Evolutionary conservation across 352 stramenopile genomes (phyloP).

Genomic region (Phytophthora fragariae): DNA sequence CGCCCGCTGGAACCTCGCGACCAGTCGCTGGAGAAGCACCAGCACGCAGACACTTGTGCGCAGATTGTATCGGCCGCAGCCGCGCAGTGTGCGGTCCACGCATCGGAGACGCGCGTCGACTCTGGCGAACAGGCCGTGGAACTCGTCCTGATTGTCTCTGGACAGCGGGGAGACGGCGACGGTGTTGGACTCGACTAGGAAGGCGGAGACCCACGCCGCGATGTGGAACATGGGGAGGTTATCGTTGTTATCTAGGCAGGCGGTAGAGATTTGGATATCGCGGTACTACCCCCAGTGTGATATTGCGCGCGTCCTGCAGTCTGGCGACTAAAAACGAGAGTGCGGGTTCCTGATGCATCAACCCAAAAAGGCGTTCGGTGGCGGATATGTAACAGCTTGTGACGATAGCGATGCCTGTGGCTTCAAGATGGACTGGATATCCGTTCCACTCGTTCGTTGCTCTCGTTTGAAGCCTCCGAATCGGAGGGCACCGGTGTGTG

Average conservation of each 20-base stretch:
- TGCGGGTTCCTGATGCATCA: no score
- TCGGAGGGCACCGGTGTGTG: no score
- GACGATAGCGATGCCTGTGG: no score
- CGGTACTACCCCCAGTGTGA: no score
- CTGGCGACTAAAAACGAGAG: no score
- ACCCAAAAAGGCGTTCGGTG: no score
- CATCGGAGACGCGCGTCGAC: slow-evolving; percentile 10
- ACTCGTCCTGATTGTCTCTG: slow-evolving; percentile 17
- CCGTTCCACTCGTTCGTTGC: no score
- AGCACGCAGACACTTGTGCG: background rate
- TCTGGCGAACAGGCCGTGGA: slow-evolving; percentile 17
- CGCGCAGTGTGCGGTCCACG: background rate
- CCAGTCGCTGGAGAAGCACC: slow-evolving; percentile 10
- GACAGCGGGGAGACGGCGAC: background rate
- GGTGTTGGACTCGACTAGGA: background rate
- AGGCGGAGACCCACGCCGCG: slow-evolving; percentile 12
- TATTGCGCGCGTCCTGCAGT: no score
- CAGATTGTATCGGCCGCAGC: slow-evolving; percentile 10
- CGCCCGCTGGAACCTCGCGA: slow-evolving; percentile 16
- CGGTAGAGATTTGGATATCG: no score
- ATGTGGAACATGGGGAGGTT: slow-evolving; percentile 25
- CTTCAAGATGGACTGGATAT: no score
- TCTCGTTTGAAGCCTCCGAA: no score
- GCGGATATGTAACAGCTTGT: no score
- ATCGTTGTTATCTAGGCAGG: slow-evolving; percentile 13